phyloP scores from a whole-genome alignment of 257 asterid genomes.

The Perilla frutescens region DNA sequence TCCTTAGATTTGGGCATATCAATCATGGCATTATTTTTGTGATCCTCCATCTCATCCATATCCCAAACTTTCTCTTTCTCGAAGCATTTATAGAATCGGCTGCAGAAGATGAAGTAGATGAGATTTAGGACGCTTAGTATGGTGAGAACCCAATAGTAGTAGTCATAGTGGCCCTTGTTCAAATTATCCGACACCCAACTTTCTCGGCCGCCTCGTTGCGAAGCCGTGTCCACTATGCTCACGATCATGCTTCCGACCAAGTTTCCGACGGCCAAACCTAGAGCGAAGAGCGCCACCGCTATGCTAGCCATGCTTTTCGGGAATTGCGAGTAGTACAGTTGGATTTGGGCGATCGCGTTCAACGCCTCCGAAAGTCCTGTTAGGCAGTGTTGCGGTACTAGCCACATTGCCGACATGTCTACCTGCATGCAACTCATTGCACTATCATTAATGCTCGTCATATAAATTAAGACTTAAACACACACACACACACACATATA shows the following conservation, averaged over 20 bases:
- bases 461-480: too few species aligned
- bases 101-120: conserved; percentile 49
- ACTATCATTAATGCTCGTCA: background rate
- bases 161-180: conserved; percentile 73
- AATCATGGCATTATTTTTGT: background rate
- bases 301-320: conserved; percentile 78
- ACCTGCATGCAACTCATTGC: conserved; percentile 25
- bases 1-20: conserved; percentile 31
- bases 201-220: conserved; percentile 48
- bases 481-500: too few species aligned
- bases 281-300: conserved; percentile 56
- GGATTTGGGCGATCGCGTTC: conserved; percentile 70
- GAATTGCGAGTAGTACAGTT: conserved; percentile 59
- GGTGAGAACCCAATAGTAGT: conserved; percentile 68
- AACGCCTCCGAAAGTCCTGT: conserved; percentile 70
- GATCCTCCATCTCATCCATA: conserved; percentile 34
- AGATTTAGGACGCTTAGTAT: conserved; percentile 48
- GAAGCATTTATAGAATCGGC: conserved; percentile 38
- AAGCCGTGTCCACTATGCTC: conserved; percentile 35
- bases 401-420: conserved; percentile 71
- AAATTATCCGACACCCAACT: conserved; percentile 71
- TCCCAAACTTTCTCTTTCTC: conserved; percentile 48
- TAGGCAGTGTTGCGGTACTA: conserved; percentile 60
- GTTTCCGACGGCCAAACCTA: conserved; percentile 60
- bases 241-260: conserved; percentile 56